phyloP scores from a whole-genome alignment of 2,329 filamentous ascomycete genomes.

The Trichoderma arundinaceum region DNA sequence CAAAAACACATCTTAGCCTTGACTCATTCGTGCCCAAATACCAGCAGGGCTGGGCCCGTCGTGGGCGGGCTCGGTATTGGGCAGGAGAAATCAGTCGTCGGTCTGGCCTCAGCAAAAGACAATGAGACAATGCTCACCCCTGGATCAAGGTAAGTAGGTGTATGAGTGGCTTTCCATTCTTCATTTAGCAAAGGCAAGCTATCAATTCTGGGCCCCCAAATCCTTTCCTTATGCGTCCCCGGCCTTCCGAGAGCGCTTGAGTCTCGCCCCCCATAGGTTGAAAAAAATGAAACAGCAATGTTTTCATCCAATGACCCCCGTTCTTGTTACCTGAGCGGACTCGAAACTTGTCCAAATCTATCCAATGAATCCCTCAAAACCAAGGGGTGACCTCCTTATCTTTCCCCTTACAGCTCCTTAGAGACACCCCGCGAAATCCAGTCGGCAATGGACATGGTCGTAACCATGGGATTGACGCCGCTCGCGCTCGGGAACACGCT shows the following conservation, averaged over 20 bases:
- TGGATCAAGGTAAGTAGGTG: background rate
- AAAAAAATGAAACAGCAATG: constrained; percentile 18
- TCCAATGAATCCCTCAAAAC: background rate
- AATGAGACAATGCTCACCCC: background rate
- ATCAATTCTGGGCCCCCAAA: constrained; percentile 21
- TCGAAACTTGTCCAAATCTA: background rate
- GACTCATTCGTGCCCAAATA: constrained; percentile 27
- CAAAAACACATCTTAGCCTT: constrained; percentile 4
- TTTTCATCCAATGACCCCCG: constrained; percentile 13
- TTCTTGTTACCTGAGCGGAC: background rate
- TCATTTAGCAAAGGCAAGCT: constrained; percentile 17
- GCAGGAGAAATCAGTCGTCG: background rate
- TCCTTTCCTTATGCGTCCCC: constrained; percentile 16
- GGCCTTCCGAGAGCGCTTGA: constrained; percentile 27
- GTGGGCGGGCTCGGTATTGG: background rate
- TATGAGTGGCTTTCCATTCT: constrained; percentile 25
- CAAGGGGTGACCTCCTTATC: constrained; percentile 7
- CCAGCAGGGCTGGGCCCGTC: background rate
- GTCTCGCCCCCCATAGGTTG: constrained; percentile 25
- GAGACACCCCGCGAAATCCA: constrained; percentile 65
- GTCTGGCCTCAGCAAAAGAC: background rate
- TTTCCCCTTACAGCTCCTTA: constrained; percentile 46
- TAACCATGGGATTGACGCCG: constrained; percentile 84
- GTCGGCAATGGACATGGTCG: constrained; percentile 72
- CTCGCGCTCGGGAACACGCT: constrained; percentile 78